Evolutionary conservation across 164 flowering plant genomes (phyloP).

Genomic region (Macadamia tetraphylla): DNA sequence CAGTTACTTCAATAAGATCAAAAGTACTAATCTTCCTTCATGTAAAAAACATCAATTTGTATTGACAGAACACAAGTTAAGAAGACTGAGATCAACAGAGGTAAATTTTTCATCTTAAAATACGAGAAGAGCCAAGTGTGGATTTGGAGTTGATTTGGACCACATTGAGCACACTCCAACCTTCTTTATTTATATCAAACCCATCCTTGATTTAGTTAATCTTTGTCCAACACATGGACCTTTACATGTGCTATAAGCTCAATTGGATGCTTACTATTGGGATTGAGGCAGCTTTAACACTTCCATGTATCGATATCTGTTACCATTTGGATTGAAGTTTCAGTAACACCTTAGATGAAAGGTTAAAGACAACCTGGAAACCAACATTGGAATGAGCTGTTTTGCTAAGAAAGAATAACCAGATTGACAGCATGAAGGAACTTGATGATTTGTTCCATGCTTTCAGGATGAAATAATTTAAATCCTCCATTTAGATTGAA

Average conservation of each 20-base stretch:
- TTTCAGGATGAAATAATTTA: neutral
- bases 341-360: neutral
- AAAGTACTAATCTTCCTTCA: neutral
- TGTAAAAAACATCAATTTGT: no score
- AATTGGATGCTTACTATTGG: neutral
- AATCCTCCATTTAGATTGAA: neutral
- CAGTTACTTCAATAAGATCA: neutral
- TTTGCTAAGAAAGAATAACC: no score
- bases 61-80: no score
- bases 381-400: no score
- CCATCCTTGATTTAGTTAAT: neutral
- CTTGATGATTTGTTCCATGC: neutral
- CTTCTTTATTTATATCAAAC: neutral
- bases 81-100: no score
- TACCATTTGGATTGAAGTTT: neutral
- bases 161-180: neutral
- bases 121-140: neutral
- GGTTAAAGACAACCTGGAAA: no score
- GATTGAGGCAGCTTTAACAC: neutral
- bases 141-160: neutral
- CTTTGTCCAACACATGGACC: neutral
- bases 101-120: no score
- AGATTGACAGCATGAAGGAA: no score
- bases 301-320: neutral
- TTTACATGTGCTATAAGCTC: neutral